phyloP scores from a whole-genome alignment of 345 rosid genomes.

The Pistacia vera region DNA sequence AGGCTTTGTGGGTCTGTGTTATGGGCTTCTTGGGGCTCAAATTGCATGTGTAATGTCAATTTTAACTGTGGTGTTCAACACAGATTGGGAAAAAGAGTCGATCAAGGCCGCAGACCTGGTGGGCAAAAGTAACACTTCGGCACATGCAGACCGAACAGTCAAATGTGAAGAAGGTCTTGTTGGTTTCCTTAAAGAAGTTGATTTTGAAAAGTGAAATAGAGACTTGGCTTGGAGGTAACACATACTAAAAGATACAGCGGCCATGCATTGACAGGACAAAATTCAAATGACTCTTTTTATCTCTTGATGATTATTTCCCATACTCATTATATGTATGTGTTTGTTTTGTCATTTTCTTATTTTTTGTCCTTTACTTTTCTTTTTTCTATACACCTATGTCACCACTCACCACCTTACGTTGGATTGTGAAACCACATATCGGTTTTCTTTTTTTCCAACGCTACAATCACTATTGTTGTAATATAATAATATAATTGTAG shows the following conservation, averaged over 20 bases:
- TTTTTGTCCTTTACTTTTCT: not conserved
- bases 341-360: conserved; percentile 14
- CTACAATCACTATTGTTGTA: not conserved
- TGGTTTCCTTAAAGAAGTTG: not conserved
- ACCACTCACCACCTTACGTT: conserved; percentile 9
- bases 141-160: conserved; percentile 35
- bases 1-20: conserved; percentile 88
- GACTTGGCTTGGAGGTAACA: not conserved
- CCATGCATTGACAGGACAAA: conserved; percentile 16
- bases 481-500: not conserved
- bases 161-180: conserved; percentile 45
- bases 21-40: conserved; percentile 87
- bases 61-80: conserved; percentile 57
- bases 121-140: conserved; percentile 36
- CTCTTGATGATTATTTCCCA: not conserved
- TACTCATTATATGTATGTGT: not conserved
- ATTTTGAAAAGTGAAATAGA: conserved; percentile 16
- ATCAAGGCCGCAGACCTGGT: conserved; percentile 69
- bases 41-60: conserved; percentile 70
- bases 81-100: conserved; percentile 84
- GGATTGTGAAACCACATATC: not conserved
- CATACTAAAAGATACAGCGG: conserved; percentile 1
- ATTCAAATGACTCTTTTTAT: conserved; percentile 5
- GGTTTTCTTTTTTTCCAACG: not conserved
- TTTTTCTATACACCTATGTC: not conserved